Evolutionary conservation across 2,329 filamentous ascomycete species (phyloP), one percentile per base, ranked within the genome.

Genomic region (Sporothrix euskadiensis): DNA sequence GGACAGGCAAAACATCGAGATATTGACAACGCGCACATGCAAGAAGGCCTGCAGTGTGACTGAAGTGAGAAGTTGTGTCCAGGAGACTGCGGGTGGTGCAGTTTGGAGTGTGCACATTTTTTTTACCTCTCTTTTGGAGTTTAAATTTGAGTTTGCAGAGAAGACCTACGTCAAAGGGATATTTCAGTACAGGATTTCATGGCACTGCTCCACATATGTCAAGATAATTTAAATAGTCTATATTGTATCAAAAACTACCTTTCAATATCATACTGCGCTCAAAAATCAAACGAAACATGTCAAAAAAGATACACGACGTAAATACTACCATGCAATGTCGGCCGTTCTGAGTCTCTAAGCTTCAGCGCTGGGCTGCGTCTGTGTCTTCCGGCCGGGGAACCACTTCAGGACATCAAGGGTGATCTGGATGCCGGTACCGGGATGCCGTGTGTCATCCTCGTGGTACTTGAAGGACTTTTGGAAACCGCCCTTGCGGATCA

Each of bases 401-500:
- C 76, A 78, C 69, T 78, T 74, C 72, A 75, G 79, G 19, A 75
- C 63, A n/a, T 73, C 74, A 75, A 81, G 30, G 26, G 73, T 19
- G 30, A 79, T 54, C 54, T 71, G 19, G 14, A 32, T 71, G 56
- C 35, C 32, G 3, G 30, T 19, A 2, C 56, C n/a, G 32, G 56
- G 32, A 39, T 22, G 4, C 41, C 19, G 54, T 73, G 47, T 44
- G 70, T 81, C 79, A 4, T 75, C 72, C 66, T 81, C 81, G 47
- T 77, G 75, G 81, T 82, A 86, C 35, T 76, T 79, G 76, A 84
- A 83, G 59, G 83, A 83, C 52, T 83, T 77, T 76, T 81, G 80
- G 75, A 91, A 89, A 0, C 89, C 89, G 16, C 78, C 80, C 78
- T 90, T 91, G 66, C 79, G 77, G 72, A 92, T 76, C 8, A 92